phyloP scores from a whole-genome alignment of 2,329 filamentous ascomycete species.

The Triangularia setosa region DNA sequence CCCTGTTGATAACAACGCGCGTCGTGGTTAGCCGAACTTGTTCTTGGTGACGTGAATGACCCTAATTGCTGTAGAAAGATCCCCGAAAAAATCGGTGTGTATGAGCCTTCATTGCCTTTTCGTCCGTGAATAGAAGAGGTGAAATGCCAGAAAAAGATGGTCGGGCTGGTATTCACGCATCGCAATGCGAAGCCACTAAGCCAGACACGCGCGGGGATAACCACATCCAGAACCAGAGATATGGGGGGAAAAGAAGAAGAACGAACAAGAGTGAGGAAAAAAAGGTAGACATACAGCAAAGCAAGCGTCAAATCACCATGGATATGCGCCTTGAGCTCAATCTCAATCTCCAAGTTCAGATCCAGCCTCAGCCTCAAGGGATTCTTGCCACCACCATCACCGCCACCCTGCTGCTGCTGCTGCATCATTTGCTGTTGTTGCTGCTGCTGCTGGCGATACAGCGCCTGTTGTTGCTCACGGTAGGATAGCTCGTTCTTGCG shows the following conservation, averaged over 20 bases:
- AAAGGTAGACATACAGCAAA: constrained; percentile 54
- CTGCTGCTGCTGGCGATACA: constrained; percentile 23
- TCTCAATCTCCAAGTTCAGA: constrained; percentile 74
- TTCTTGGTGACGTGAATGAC: constrained; percentile 8
- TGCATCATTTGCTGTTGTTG: constrained; percentile 28
- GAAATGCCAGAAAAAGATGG: background rate
- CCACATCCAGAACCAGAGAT: background rate
- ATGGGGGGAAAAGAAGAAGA: background rate
- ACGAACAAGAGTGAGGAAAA: background rate
- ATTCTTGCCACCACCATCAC: constrained; percentile 46
- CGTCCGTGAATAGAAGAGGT: background rate
- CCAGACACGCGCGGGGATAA: background rate
- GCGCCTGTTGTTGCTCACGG: constrained; percentile 16
- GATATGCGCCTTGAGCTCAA: constrained; percentile 75
- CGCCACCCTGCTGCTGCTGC: constrained; percentile 32
- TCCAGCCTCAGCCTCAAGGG: constrained; percentile 67
- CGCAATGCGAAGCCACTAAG: background rate
- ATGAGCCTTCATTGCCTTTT: constrained; percentile 4
- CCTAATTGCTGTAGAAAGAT: background rate
- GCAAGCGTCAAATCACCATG: constrained; percentile 71
- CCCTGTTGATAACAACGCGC: constrained; percentile 10
- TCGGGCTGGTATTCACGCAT: background rate
- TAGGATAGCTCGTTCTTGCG: constrained; percentile 19
- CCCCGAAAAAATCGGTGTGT: background rate
- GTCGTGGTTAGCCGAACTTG: constrained; percentile 12